Evolutionary conservation across 1,284 basidiomycete species (phyloP).

Genomic region (Ganoderma resinaceum): DNA sequence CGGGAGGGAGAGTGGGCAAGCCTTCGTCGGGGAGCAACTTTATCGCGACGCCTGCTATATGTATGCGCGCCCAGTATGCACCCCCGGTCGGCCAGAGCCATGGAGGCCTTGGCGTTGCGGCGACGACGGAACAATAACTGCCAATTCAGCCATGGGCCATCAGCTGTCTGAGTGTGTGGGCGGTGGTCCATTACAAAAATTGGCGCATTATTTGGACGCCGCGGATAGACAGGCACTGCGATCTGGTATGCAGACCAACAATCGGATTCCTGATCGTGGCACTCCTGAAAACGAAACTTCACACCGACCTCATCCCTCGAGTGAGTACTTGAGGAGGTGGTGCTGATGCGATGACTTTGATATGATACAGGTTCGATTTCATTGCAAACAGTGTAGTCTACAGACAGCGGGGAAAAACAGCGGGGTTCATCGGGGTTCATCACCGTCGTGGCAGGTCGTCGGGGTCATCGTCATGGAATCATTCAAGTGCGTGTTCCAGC

Average conservation of each 20-base stretch:
- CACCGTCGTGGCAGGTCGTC: slow-evolving; percentile 5
- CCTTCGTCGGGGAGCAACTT: not conserved
- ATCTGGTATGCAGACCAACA: not conserved
- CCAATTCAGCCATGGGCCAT: not conserved
- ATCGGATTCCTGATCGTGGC: not conserved
- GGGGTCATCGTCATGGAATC: not conserved
- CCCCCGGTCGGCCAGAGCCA: not conserved
- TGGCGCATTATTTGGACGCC: not conserved
- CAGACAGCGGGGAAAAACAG: not conserved
- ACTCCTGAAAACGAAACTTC: not conserved
- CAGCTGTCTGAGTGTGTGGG: not conserved
- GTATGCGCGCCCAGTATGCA: not conserved
- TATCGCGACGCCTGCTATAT: not conserved
- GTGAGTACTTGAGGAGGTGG: not conserved
- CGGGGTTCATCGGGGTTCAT: slow-evolving; percentile 3
- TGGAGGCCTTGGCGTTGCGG: not conserved
- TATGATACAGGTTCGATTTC: slow-evolving; percentile 1
- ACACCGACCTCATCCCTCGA: not conserved
- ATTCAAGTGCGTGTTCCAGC: not conserved
- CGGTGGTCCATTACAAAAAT: not conserved
- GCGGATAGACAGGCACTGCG: not conserved
- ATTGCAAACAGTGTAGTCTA: not conserved
- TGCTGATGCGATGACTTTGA: not conserved
- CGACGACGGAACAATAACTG: not conserved
- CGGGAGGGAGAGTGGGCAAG: slow-evolving; percentile 1